phyloP scores from a whole-genome alignment of 2,329 filamentous ascomycete species.

The Corniculantispora saksenae region DNA sequence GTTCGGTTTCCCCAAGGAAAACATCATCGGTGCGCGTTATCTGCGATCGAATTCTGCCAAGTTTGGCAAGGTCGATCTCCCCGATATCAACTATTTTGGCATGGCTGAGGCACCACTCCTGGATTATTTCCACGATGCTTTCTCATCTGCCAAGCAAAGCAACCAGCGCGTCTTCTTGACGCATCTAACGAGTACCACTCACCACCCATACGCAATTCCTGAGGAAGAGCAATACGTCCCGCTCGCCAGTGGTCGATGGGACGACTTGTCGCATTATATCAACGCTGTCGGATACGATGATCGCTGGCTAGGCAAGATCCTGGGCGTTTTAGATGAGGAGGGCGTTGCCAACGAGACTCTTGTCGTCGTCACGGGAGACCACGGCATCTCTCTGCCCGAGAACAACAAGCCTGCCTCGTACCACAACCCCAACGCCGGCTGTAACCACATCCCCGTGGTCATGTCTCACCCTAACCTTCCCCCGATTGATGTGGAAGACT shows the following conservation, averaged over 20 bases:
- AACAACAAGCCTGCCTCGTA: slow-evolving; percentile 33
- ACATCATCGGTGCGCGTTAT: slow-evolving; percentile 32
- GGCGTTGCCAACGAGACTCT: slow-evolving; percentile 36
- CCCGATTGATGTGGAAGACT: slow-evolving; percentile 31
- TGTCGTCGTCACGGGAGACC: slow-evolving; percentile 35
- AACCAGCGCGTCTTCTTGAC: slow-evolving; percentile 36
- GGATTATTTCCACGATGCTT: slow-evolving; percentile 35
- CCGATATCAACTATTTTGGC: slow-evolving; percentile 38
- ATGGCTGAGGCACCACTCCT: slow-evolving; percentile 33
- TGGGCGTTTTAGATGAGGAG: slow-evolving; percentile 32
- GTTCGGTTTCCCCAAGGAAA: slow-evolving; percentile 34
- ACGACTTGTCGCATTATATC: slow-evolving; percentile 33
- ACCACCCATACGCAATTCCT: slow-evolving; percentile 35
- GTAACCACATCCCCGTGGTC: slow-evolving; percentile 34
- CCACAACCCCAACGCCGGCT: slow-evolving; percentile 36
- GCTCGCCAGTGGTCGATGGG: slow-evolving; percentile 25
- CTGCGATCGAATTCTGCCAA: slow-evolving; percentile 30
- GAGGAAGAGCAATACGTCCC: slow-evolving; percentile 30
- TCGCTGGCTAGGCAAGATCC: slow-evolving; percentile 34
- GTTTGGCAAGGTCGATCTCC: slow-evolving; percentile 30
- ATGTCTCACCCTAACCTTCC: slow-evolving; percentile 37
- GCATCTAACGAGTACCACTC: slow-evolving; percentile 39
- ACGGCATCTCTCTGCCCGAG: slow-evolving; percentile 35
- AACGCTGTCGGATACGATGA: slow-evolving; percentile 37
- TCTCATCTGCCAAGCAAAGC: slow-evolving; percentile 29